phyloP scores from a whole-genome alignment of 2,329 filamentous ascomycete genomes.

The Botrytis medusae region DNA sequence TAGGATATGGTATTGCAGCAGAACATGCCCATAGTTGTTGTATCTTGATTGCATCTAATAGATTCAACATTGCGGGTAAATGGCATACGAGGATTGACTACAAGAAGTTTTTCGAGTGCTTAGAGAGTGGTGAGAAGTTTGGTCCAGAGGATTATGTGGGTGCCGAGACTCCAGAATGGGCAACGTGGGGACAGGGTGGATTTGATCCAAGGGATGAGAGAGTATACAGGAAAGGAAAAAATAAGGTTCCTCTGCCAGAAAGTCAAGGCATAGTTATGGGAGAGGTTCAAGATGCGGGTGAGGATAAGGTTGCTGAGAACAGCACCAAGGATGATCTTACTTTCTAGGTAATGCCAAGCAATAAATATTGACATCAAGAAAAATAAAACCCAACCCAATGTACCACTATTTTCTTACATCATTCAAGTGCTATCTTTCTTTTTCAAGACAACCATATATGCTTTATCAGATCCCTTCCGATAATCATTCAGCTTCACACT shows the following conservation, averaged over 20 bases:
- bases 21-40: conserved; percentile 97
- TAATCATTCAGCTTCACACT: background rate
- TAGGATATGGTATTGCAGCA: conserved; percentile 87
- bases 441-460: background rate
- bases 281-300: conserved; percentile 3
- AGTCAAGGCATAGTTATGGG: conserved; percentile 24
- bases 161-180: conserved; percentile 85
- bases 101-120: conserved; percentile 77
- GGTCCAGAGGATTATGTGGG: conserved; percentile 89
- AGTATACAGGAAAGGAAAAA: conserved; percentile 80
- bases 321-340: background rate
- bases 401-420: background rate
- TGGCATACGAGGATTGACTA: conserved; percentile 96
- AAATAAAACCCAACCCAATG: background rate
- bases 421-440: background rate
- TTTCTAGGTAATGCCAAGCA: background rate
- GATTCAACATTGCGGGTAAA: conserved; percentile 73
- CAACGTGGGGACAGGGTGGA: conserved; percentile 88
- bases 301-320: background rate
- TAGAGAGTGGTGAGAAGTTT: conserved; percentile 71
- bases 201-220: conserved; percentile 89
- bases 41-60: conserved; percentile 76
- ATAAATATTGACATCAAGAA: background rate
- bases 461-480: background rate
- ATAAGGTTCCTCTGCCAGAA: conserved; percentile 35